phyloP scores from a whole-genome alignment of 2,329 filamentous ascomycete species.

The Trichoderma lentiforme region DNA sequence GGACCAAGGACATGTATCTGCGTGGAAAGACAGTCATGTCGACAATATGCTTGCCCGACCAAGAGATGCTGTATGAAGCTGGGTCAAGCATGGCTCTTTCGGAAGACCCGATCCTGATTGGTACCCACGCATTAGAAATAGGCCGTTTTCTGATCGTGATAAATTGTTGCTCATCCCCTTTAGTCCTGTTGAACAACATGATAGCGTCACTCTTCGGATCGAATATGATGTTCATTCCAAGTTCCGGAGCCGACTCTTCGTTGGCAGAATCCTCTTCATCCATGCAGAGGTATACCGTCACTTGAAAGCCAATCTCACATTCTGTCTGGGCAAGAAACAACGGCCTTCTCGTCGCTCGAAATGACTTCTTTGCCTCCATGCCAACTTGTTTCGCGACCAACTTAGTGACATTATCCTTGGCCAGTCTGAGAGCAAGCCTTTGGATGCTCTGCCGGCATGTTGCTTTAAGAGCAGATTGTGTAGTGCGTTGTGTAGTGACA shows the following conservation, averaged over 20 bases:
- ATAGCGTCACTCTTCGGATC: background rate
- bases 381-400: too few species aligned
- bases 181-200: background rate
- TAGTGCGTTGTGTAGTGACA: background rate
- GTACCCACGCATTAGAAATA: rapidly evolving
- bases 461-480: too few species aligned
- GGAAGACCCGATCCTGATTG: background rate
- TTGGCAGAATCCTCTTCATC: background rate
- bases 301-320: background rate
- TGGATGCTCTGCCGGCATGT: background rate
- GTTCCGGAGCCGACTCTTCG: background rate
- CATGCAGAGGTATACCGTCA: background rate
- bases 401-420: too few species aligned
- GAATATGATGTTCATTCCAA: too few species aligned
- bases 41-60: background rate
- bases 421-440: background rate
- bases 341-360: too few species aligned
- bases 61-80: background rate
- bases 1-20: background rate
- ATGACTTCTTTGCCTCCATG: too few species aligned
- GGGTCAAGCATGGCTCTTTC: background rate
- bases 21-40: background rate
- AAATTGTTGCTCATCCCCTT: too few species aligned
- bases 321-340: background rate
- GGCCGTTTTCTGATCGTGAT: background rate